Evolutionary conservation across 2,329 filamentous ascomycete species (phyloP).

Genomic region (Exophiala spinifera): DNA sequence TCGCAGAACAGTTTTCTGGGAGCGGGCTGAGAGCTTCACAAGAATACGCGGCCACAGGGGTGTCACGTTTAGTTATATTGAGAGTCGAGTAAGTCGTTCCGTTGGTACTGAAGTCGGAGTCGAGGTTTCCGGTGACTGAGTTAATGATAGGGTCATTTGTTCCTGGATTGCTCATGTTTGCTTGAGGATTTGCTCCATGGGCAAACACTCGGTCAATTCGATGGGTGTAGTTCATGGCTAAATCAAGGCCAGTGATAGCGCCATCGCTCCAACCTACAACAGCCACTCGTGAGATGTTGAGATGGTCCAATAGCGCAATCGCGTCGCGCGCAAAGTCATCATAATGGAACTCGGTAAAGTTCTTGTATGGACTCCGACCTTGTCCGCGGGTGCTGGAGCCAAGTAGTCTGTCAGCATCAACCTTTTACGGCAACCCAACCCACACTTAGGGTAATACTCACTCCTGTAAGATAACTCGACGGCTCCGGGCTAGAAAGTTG

Average conservation of each 20-base stretch:
- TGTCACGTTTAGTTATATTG: conserved; percentile 4
- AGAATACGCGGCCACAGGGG: background rate
- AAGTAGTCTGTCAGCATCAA: background rate
- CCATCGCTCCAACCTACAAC: conserved; percentile 19
- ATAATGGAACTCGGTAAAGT: conserved; percentile 12
- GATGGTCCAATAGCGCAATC: conserved; percentile 13
- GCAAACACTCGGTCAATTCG: conserved; percentile 20
- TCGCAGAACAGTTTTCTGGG: too few species aligned
- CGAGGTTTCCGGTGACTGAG: conserved; percentile 11
- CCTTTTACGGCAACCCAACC: too few species aligned
- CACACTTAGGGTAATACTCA: background rate
- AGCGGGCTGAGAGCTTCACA: too few species aligned
- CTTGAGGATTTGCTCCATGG: conserved; percentile 14
- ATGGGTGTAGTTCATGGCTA: conserved; percentile 18
- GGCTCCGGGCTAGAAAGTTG: conserved; percentile 8
- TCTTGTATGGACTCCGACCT: conserved; percentile 13
- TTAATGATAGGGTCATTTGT: conserved; percentile 19
- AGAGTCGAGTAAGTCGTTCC: conserved; percentile 10
- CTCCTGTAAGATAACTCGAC: conserved; percentile 16
- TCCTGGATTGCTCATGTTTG: conserved; percentile 14
- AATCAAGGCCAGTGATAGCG: conserved; percentile 18
- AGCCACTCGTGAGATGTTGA: conserved; percentile 10
- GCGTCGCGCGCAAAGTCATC: conserved; percentile 17
- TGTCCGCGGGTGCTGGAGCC: conserved; percentile 11
- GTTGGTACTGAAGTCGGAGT: conserved; percentile 6